Conservation (phyloP, 2,329 filamentous ascomycete species). For the Pestalotiopsis fici region DNA sequence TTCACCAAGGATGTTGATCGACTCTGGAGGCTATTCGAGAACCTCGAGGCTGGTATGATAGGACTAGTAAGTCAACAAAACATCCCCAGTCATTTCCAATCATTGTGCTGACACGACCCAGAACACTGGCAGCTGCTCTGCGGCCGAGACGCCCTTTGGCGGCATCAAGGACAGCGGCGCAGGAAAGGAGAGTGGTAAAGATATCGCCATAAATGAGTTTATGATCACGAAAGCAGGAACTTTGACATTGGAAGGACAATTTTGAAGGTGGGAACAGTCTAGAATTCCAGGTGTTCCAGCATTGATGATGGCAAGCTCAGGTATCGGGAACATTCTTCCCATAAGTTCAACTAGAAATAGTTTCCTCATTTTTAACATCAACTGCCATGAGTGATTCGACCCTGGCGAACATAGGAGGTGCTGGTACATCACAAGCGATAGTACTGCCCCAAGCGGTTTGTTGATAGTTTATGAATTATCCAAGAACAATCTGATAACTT, state of each 20-base stretch:
- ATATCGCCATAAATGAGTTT: constrained; percentile 47
- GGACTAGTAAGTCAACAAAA: constrained; percentile 40
- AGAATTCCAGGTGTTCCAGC: too few species aligned
- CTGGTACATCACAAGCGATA: too few species aligned
- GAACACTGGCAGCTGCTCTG: constrained; percentile 42
- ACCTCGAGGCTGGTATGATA: constrained; percentile 56
- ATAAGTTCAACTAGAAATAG: too few species aligned
- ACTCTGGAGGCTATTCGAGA: constrained; percentile 59
- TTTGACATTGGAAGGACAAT: constrained; percentile 40
- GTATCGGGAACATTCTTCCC: too few species aligned
- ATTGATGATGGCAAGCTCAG: too few species aligned
- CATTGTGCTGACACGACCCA: constrained; percentile 20
- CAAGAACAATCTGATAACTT: neutral
- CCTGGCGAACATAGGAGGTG: neutral
- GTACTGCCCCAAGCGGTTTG: too few species aligned
- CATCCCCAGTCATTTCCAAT: neutral
- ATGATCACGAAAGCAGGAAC: constrained; percentile 47
- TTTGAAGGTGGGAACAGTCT: constrained; percentile 14
- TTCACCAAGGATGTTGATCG: constrained; percentile 62
- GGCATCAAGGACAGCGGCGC: constrained; percentile 49
- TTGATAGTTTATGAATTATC: too few species aligned
- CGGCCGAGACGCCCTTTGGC: constrained; percentile 46
- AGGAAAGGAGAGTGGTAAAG: constrained; percentile 49
- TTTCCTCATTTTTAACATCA: too few species aligned
- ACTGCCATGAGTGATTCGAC: neutral